These are phyloP conservation scores for Mesostigma viride DNA, from an alignment of 139 green algal genomes.

Conservation along the genomic window DNA sequence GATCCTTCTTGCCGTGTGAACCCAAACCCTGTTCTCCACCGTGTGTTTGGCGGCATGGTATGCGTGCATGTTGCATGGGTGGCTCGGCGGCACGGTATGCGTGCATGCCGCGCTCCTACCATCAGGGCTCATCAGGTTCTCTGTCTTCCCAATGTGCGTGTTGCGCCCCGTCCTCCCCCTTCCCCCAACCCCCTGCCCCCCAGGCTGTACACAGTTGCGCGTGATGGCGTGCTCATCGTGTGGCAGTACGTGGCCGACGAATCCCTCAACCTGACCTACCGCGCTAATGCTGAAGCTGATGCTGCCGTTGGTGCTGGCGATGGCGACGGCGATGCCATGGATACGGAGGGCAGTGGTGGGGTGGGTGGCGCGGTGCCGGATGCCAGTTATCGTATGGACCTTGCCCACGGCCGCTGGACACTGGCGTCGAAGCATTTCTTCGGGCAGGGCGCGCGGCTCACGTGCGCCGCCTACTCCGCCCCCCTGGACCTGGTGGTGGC, in stretches of 20 bases:
- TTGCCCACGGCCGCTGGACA: slow-evolving; percentile 51
- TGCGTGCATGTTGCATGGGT: too few relatives aligned
- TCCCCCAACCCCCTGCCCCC: not conserved
- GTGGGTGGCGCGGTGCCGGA: too few relatives aligned
- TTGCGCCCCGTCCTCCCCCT: not conserved
- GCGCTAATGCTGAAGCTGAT: not conserved
- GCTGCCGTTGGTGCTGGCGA: not conserved
- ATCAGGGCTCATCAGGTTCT: not conserved
- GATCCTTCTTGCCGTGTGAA: too few relatives aligned
- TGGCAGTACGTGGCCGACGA: slow-evolving; percentile 50
- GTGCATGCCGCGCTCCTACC: too few relatives aligned
- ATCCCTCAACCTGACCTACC: not conserved
- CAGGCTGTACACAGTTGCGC: slow-evolving; percentile 51
- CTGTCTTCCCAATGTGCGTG: not conserved
- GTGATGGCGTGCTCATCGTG: slow-evolving; percentile 72
- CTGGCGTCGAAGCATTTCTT: slow-evolving; percentile 72
- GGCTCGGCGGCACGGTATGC: too few relatives aligned
- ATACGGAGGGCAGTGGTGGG: too few relatives aligned
- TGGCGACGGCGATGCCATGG: not conserved
- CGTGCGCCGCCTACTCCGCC: slow-evolving; percentile 43
- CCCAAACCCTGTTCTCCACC: too few relatives aligned
- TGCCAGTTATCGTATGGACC: too few relatives aligned
- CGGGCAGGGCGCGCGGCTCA: slow-evolving; percentile 48
- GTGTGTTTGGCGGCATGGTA: too few relatives aligned
- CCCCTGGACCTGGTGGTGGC: slow-evolving; percentile 50